Conservation (phyloP, 106 monocot species). For the Xerophyta viscosa region DNA sequence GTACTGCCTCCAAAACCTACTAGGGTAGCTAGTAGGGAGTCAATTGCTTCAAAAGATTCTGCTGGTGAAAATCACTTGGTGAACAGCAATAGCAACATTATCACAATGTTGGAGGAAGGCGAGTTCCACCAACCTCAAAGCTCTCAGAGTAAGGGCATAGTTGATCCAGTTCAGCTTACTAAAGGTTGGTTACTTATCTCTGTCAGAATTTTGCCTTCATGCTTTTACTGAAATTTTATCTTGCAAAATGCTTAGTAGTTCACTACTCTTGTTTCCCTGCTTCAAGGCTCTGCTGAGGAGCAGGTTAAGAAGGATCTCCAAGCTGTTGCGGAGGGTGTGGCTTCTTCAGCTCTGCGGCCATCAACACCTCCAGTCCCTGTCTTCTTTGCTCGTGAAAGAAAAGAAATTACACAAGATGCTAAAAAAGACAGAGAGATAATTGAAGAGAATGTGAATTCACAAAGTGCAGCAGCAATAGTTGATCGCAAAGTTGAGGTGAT, state of each 20-base stretch:
- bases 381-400: constrained; percentile 7
- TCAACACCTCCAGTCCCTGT: constrained; percentile 16
- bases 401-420: constrained; percentile 1
- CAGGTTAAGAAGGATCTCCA: constrained; percentile 26
- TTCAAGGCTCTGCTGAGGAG: constrained; percentile 24
- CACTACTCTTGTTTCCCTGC: constrained; percentile 1
- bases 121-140: constrained; percentile 13
- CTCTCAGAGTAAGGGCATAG: constrained; percentile 9
- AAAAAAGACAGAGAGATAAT: constrained; percentile 9
- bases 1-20: constrained; percentile 19
- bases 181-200: constrained; percentile 28
- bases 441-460: background rate
- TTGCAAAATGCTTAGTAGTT: background rate
- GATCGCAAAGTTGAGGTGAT: constrained; percentile 33
- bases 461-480: constrained; percentile 8
- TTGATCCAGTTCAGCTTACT: constrained; percentile 4
- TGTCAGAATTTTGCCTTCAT: too few relatives aligned
- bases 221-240: too few relatives aligned
- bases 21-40: constrained; percentile 26
- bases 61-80: constrained; percentile 13
- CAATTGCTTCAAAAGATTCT: constrained; percentile 16
- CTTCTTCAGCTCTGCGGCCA: constrained; percentile 18
- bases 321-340: constrained; percentile 22
- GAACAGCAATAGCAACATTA: constrained; percentile 14
- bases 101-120: constrained; percentile 26